phyloP scores from a whole-genome alignment of 2,329 filamentous ascomycete species.

The Monosporascus sp. region DNA sequence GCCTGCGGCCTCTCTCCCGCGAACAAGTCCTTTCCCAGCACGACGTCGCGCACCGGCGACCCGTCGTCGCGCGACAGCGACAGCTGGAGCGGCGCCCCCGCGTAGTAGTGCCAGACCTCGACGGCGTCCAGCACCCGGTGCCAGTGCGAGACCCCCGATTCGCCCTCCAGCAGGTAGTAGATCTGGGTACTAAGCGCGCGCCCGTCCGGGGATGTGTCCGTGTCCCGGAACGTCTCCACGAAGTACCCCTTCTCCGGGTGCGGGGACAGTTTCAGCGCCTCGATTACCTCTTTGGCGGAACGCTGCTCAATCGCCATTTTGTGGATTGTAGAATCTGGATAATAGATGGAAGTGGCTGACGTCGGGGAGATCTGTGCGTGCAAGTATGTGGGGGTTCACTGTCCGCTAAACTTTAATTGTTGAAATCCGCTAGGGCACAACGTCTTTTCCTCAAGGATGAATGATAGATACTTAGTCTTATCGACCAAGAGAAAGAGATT shows the following conservation, averaged over 20 bases:
- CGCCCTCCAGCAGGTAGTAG: slow-evolving; percentile 46
- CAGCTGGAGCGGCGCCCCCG: slow-evolving; percentile 41
- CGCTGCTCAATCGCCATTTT: slow-evolving; percentile 20
- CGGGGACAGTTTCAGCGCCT: slow-evolving; percentile 34
- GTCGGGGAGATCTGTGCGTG: no score
- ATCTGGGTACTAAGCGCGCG: slow-evolving; percentile 42
- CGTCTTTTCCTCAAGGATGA: no score
- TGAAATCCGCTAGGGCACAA: no score
- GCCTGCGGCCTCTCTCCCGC: slow-evolving; percentile 36
- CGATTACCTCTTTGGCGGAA: slow-evolving; percentile 38
- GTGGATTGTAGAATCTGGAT: not conserved
- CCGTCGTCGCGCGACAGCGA: slow-evolving; percentile 39
- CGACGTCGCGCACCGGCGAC: slow-evolving; percentile 25
- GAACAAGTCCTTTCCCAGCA: slow-evolving; percentile 36
- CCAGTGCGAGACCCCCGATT: slow-evolving; percentile 39
- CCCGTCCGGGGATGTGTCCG: slow-evolving; percentile 13
- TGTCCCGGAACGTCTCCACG: slow-evolving; percentile 40
- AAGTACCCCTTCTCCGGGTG: slow-evolving; percentile 46
- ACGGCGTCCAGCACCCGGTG: slow-evolving; percentile 41
- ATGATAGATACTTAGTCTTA: no score
- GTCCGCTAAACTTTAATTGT: no score
- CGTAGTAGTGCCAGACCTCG: slow-evolving; percentile 50
- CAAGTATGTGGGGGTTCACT: no score
- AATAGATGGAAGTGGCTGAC: no score
- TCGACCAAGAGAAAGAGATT: no score